Base-by-base conservation (phyloP, 805 yeast genomes). In the Ascoidea asiatica region DNA sequence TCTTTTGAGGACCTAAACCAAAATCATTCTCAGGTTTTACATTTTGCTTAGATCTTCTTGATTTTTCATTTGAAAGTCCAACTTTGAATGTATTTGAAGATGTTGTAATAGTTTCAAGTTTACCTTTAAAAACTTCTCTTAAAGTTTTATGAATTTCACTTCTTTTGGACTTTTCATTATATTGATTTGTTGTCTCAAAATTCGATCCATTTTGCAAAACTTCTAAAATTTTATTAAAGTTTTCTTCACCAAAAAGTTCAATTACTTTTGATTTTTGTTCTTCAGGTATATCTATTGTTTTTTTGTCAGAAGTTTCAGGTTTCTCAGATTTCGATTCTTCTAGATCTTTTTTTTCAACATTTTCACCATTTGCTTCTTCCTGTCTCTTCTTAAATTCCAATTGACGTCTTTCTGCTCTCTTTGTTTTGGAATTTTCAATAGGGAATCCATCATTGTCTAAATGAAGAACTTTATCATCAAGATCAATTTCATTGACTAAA, bases 401-500 rank as follows among this genome's bases (percentile, higher is more conserved):
- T 53, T 50, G 54, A 39, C 45, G 44, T 37, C 55, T 51, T 35
- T 60, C 62, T 7, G 57, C 63, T 42, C 53, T 51, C 63, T 57
- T 59, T 56, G 70, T 57, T 59, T 69, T 66, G 53, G 66, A 77
- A 60, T 69, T 70, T 62, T 63, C 70, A 44, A 67, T 60, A 41
- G 69, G 67, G 39, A 81, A 65, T 4, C 97, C 96, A 44, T 77
- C 74, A 55, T 89, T 95, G 7, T 64, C 58, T 49, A 92, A 67
- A 58, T 80, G 89, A 11, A 89, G 73, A 1, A 88, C 95, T 1
- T 73, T 62, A 1, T 85, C 94, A 19, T 74, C 63, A 23, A 63
- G 53, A 48, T 70, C 81, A 46, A 92, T 81, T 61, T 92, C 99
- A 61, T 88, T 86, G 40, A 92, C 99, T 57, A 86, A 71, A 59